Evolutionary conservation across 2,329 filamentous ascomycete species (phyloP), one percentile per base, ranked within the genome.

Genomic region (Alternaria burnsii): DNA sequence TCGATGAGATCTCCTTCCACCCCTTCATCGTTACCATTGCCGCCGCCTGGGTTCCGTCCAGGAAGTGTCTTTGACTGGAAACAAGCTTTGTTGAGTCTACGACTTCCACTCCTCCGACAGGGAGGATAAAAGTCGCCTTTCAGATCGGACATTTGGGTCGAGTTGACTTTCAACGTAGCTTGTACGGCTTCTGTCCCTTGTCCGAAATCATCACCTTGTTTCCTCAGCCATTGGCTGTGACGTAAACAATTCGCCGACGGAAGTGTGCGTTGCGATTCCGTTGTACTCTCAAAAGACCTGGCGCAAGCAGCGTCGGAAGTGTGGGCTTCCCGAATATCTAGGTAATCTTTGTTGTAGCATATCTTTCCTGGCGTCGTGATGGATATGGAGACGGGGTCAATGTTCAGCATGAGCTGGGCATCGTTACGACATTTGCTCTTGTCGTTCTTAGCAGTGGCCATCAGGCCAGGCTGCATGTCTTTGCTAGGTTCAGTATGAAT

Each of bases 401-500:
- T 26, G 12, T 38, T 47, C 9, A 40, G 41, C 20, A 28, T 30
- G 16, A 12, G 32, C 16, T 54, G 41, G 12, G 26, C 32, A 22
- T 44, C 20, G 44, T 40, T 40, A 26, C 26, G 32, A 36, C 14
- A 14, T 16, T 36, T 24, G 46, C 30, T 24, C 30, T 48, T 48
- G 18, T 12, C 28, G 10, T 34, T 22, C 28, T 18, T 32, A 10
- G 28, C 18, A 22, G 28, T 14, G n/a, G 20, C n/a, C 14, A 16
- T 14, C 12, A 36, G 16, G 34, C 8, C 34, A 38, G 34, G 14
- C 2, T 10, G 46, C n/a, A 36, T 47, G n/a, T 14, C 30, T 36
- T 48, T 32, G 4, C 22, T 30, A 24, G 18, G 54, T 61, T 68
- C 51, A 65, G 58, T 73, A 55, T 78, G 76, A 10, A 71, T 70